phyloP scores from a whole-genome alignment of 2,329 filamentous ascomycete species.

The Colletotrichum truncatum region DNA sequence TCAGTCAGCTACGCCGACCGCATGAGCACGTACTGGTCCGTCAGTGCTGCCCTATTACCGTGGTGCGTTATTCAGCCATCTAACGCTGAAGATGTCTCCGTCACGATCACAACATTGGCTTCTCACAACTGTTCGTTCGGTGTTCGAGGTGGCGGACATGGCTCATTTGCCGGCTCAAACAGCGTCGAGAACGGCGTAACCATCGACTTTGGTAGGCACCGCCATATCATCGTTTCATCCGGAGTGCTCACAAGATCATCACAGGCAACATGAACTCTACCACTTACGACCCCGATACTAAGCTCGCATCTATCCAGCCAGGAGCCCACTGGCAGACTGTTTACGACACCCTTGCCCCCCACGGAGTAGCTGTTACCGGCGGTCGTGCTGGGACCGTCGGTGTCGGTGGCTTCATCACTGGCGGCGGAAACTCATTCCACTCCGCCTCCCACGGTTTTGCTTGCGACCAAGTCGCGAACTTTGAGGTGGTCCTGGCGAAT shows the following conservation, averaged over 20 bases:
- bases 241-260: neutral
- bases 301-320: slow-evolving; percentile 43
- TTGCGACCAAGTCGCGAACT: slow-evolving; percentile 54
- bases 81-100: slow-evolving; percentile 46
- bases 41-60: slow-evolving; percentile 43
- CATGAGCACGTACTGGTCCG: slow-evolving; percentile 46
- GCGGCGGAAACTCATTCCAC: slow-evolving; percentile 48
- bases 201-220: slow-evolving; percentile 46
- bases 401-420: slow-evolving; percentile 43
- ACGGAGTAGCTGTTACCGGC: slow-evolving; percentile 43
- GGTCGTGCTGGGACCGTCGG: slow-evolving; percentile 47
- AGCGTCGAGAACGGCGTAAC: slow-evolving; percentile 47
- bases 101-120: slow-evolving; percentile 43
- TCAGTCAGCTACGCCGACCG: slow-evolving; percentile 39
- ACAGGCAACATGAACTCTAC: slow-evolving; percentile 41
- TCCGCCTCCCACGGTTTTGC: slow-evolving; percentile 51
- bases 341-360: slow-evolving; percentile 43
- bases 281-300: slow-evolving; percentile 38
- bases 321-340: slow-evolving; percentile 48
- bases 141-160: slow-evolving; percentile 49
- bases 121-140: slow-evolving; percentile 44
- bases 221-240: neutral
- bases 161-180: slow-evolving; percentile 42
- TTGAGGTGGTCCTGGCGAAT: slow-evolving; percentile 56
- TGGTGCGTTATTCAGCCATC: slow-evolving; percentile 47